Percentiles rank a stretch among this genome's conserved stretches.
These are phyloP conservation scores for Thecaphora frezii DNA, from an alignment of 1,284 basidiomycete species.

Conservation along the genomic window DNA sequence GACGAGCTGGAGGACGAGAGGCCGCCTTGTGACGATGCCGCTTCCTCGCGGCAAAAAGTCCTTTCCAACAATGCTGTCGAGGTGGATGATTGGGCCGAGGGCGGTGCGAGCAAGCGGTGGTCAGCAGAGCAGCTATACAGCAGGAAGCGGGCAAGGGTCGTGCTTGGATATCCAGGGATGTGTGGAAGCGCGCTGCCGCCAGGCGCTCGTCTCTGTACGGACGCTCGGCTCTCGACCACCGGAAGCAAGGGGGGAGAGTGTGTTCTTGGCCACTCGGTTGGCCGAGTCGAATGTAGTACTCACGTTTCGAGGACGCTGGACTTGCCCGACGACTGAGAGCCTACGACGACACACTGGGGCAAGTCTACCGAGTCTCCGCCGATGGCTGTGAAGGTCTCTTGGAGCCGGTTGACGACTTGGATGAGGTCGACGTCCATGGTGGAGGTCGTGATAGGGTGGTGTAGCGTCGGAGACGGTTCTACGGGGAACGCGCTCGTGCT, in stretches of 20 bases:
- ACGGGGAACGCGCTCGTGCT: too few relatives aligned
- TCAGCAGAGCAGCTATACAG: constrained; percentile 3
- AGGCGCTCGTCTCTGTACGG: too few relatives aligned
- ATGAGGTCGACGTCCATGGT: constrained; percentile 72
- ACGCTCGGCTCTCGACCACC: background rate
- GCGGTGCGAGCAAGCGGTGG: background rate
- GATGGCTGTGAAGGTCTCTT: constrained; percentile 63
- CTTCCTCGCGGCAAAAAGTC: constrained; percentile 92
- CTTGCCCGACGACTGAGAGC: constrained; percentile 65
- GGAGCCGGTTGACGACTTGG: constrained; percentile 90
- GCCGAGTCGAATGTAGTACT: too few relatives aligned
- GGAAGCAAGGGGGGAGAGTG: background rate
- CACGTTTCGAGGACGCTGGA: constrained; percentile 65
- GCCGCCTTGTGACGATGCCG: constrained; percentile 92
- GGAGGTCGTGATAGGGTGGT: background rate
- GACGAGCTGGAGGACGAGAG: constrained; percentile 91
- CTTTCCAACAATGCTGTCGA: constrained; percentile 71
- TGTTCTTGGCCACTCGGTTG: background rate
- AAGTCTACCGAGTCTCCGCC: constrained; percentile 65
- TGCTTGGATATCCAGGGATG: too few relatives aligned
- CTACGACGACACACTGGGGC: constrained; percentile 61
- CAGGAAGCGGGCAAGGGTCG: background rate
- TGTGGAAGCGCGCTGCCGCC: too few relatives aligned
- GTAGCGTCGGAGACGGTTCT: too few relatives aligned
- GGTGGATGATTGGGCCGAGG: background rate